These are phyloP conservation scores for Sugiyamaella paludigena DNA, from an alignment of 1,139 yeast genomes.

Conservation along the genomic window DNA sequence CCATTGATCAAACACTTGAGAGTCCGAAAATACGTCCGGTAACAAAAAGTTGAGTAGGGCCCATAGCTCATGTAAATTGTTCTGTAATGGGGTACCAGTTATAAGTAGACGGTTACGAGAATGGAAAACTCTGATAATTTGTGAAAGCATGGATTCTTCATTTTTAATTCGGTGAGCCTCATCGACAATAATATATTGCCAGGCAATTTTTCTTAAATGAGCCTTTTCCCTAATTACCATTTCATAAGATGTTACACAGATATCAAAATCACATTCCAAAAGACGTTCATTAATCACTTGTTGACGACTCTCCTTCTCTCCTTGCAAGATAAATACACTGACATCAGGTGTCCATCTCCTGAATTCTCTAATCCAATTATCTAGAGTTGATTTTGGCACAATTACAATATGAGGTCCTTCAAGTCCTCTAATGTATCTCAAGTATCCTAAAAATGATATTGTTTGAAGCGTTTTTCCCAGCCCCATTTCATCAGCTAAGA, in stretches of 20 bases:
- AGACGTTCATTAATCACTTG: conserved; percentile 58
- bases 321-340: conserved; percentile 78
- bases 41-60: conserved; percentile 83
- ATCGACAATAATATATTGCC: conserved; percentile 94
- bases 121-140: conserved; percentile 82
- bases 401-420: conserved; percentile 90
- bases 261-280: conserved; percentile 78
- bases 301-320: conserved; percentile 74
- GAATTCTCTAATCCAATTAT: conserved; percentile 95
- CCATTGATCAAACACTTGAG: conserved; percentile 93
- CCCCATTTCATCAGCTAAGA: conserved; percentile 98
- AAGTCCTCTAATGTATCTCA: conserved; percentile 70
- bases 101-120: conserved; percentile 81
- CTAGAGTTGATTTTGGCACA: conserved; percentile 93
- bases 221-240: conserved; percentile 89
- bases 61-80: conserved; percentile 94
- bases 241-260: conserved; percentile 88
- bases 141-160: conserved; percentile 88
- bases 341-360: conserved; percentile 97
- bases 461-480: conserved; percentile 94
- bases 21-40: conserved; percentile 95
- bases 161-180: conserved; percentile 97
- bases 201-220: conserved; percentile 73
- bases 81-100: conserved; percentile 95
- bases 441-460: conserved; percentile 83